Percentiles rank a stretch among this genome's conserved stretches.
Evolutionary conservation across 768 basidiomycete species (phyloP).

Genomic region (Mycena belliarum): DNA sequence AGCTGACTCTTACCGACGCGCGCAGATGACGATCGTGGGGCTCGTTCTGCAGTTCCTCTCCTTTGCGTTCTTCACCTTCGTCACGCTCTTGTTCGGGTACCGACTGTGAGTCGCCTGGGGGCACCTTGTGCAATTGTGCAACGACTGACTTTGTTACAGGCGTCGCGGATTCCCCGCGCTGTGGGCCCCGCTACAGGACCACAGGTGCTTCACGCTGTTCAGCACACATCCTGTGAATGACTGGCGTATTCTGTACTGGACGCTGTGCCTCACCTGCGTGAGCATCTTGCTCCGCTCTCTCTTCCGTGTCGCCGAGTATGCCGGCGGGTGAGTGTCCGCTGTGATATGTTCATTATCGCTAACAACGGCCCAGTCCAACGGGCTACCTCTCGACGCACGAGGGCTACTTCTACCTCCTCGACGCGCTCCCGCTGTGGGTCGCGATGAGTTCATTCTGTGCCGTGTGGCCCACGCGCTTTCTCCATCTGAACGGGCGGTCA

Average conservation of each 20-base stretch:
- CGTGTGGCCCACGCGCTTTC: not conserved
- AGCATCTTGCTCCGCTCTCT: constrained; percentile 25
- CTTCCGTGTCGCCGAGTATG: constrained; percentile 7
- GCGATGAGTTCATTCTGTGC: not conserved
- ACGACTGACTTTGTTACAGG: not conserved
- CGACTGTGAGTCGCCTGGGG: not conserved
- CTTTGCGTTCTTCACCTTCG: constrained; percentile 37
- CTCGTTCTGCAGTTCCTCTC: constrained; percentile 24
- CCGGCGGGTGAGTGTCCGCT: not conserved
- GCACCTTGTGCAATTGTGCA: too few species aligned
- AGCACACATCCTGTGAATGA: not conserved
- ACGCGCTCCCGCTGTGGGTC: not conserved
- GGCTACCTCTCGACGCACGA: not conserved
- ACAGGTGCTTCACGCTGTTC: too few species aligned
- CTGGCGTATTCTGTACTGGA: constrained; percentile 4
- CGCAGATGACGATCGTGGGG: not conserved
- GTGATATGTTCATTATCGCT: not conserved
- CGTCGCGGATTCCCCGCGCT: not conserved
- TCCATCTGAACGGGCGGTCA: too few species aligned
- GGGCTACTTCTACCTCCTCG: not conserved
- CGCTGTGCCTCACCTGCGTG: not conserved
- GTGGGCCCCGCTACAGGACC: not conserved
- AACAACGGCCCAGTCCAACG: not conserved
- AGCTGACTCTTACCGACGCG: too few species aligned
- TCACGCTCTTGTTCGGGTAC: constrained; percentile 36